phyloP scores from a whole-genome alignment of 179 eudicot species.

The Spergularia azorica region DNA sequence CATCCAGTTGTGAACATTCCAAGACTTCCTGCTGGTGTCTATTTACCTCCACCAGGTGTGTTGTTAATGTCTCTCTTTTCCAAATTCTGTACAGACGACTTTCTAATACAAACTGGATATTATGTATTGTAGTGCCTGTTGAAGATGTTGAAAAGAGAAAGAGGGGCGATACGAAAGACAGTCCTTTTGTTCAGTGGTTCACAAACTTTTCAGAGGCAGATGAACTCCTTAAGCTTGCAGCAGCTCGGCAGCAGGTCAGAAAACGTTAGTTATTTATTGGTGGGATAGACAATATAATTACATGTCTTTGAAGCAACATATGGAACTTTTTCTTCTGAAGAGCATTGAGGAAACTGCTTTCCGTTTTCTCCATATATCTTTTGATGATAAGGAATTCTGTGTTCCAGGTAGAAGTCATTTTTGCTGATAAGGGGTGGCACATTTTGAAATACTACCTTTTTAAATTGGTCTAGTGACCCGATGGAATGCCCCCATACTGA shows the following conservation, averaged over 20 bases:
- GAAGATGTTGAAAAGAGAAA: slow-evolving; percentile 70
- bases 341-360: too few species aligned
- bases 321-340: too few species aligned
- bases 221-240: slow-evolving; percentile 86
- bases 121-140: slow-evolving; percentile 41
- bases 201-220: slow-evolving; percentile 84
- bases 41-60: slow-evolving; percentile 68
- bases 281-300: not conserved
- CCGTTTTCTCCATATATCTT: too few species aligned
- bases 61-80: slow-evolving; percentile 14
- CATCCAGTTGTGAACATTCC: slow-evolving; percentile 75
- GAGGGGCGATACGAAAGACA: slow-evolving; percentile 78
- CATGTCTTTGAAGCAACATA: too few species aligned
- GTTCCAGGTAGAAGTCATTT: too few species aligned
- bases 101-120: not conserved
- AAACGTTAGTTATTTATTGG: not conserved
- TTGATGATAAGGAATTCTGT: too few species aligned
- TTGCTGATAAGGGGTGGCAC: too few species aligned
- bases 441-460: too few species aligned
- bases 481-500: too few species aligned
- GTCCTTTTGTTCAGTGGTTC: slow-evolving; percentile 73
- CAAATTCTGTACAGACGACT: slow-evolving; percentile 9
- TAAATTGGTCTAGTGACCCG: too few species aligned
- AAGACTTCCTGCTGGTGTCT: slow-evolving; percentile 64
- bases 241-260: slow-evolving; percentile 86